Evolutionary conservation across 805 yeast species (phyloP), one percentile per base, ranked within the genome.

Genomic region (Yarrowia sp.): DNA sequence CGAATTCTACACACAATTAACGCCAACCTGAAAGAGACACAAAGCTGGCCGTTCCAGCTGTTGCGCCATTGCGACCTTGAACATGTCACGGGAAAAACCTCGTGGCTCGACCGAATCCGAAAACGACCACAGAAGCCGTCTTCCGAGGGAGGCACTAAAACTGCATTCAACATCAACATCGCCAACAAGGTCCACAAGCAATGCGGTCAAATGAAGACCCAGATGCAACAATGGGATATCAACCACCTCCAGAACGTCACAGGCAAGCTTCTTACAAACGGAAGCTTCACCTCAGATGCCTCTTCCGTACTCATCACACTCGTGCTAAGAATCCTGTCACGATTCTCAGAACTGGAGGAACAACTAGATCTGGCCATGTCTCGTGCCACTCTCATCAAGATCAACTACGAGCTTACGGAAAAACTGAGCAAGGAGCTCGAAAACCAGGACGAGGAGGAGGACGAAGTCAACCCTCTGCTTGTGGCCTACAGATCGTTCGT

Each of bases 41-140:
- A 71, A n/a, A 66, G 72, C 19, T 73, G 76, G 74, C 52, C 71
- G 30, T 74, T 71, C 67, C 49, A 67, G 24, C 65, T 71, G 62
- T 68, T 74, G 28, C 40, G 65, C 11, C 52, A 66, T 16, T 72
- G 71, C 66, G 74, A 73, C 49, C 73, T 74, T 56, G 69, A 67
- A 46, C 30, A 69, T 67, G 21, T 65, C 64, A 21, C 49, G n/a
- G 51, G 51, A 22, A 41, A 41, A 10, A 30, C 41, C 8, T 58
- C 63, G 30, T 58, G 63, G 63, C 63, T 58, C 9, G 51, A 41
- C 17, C 49, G 63, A 1, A 26, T 58, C 21, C 28, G 51, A 28
- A 41, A 41, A 30, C 30, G 40, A 11, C 49, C 51, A 8, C 28
- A 19, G 11, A 9, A 58, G 74, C 19, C 51, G 49, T 32, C 66